Conservation (phyloP, 768 basidiomycete genomes). For the Suillus sp. region DNA sequence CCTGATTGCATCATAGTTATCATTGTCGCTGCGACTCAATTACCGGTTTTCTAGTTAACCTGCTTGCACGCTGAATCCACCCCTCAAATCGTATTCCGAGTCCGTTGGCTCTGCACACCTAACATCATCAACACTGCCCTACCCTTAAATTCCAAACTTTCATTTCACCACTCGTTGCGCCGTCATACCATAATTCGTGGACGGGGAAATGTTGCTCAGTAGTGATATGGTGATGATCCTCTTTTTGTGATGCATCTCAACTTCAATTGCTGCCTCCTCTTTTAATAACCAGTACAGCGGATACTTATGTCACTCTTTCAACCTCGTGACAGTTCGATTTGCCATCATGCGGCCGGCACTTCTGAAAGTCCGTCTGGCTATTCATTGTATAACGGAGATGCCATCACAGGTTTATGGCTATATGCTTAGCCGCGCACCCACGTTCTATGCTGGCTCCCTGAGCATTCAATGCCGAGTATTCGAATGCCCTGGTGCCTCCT, state of each 20-base stretch:
- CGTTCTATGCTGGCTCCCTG: neutral
- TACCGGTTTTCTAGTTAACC: neutral
- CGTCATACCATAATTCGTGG: neutral
- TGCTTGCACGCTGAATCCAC: neutral
- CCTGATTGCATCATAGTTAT: neutral
- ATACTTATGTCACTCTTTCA: neutral
- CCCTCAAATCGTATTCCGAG: neutral
- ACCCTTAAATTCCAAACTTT: neutral
- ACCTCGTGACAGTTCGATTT: too few species aligned
- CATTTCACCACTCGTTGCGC: neutral
- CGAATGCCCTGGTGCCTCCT: neutral
- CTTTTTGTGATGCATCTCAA: neutral
- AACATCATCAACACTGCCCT: neutral
- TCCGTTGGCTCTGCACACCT: neutral
- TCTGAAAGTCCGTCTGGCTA: neutral
- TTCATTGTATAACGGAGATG: neutral
- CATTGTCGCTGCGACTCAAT: neutral
- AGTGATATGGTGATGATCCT: neutral
- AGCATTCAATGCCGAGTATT: neutral
- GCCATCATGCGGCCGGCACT: too few species aligned
- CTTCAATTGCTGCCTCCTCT: neutral
- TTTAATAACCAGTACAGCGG: neutral
- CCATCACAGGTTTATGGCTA: neutral
- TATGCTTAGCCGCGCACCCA: neutral
- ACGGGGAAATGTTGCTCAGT: neutral